A percentile compares a stretch with the other conserved stretches of the same genome.
Evolutionary conservation across 2,329 filamentous ascomycete species (phyloP).

Genomic region (Nothopassalora personata): DNA sequence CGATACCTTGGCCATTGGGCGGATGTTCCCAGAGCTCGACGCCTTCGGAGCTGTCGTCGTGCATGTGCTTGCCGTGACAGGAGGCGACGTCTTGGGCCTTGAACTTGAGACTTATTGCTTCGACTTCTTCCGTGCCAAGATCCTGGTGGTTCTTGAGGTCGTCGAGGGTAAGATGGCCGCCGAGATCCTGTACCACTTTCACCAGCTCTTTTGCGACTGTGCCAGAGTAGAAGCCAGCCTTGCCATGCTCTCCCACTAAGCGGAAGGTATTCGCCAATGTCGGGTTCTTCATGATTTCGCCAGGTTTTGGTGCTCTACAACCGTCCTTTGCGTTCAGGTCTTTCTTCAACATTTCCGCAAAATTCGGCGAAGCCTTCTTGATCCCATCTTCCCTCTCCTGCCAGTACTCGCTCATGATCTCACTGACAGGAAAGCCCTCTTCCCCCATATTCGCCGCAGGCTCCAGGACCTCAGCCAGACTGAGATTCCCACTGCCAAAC

Average conservation of each 20-base stretch:
- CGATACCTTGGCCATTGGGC: constrained; percentile 92
- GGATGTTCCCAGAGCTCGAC: constrained; percentile 94
- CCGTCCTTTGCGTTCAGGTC: constrained; percentile 64
- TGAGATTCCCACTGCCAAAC: constrained; percentile 83
- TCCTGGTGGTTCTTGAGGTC: constrained; percentile 75
- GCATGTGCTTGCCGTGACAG: constrained; percentile 41
- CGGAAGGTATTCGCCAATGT: constrained; percentile 77
- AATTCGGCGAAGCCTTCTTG: constrained; percentile 74
- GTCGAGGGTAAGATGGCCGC: constrained; percentile 71
- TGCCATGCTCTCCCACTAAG: constrained; percentile 70
- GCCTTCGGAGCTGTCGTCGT: constrained; percentile 46
- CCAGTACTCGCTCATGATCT: constrained; percentile 69
- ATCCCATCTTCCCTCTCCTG: constrained; percentile 57
- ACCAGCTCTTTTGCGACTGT: constrained; percentile 75
- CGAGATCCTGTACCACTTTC: constrained; percentile 68
- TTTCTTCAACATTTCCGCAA: constrained; percentile 74
- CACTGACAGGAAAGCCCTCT: constrained; percentile 82
- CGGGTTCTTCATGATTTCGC: constrained; percentile 86
- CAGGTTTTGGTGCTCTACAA: constrained; percentile 66
- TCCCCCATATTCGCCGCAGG: constrained; percentile 85
- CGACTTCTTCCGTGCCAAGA: constrained; percentile 68
- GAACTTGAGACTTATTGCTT: constrained; percentile 69
- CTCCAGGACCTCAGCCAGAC: constrained; percentile 67
- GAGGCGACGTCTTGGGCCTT: constrained; percentile 53
- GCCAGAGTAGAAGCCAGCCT: constrained; percentile 86